Evolutionary conservation across 31 red algal genomes (phyloP).

Genomic region (Odonthalia washingtoniensis): DNA sequence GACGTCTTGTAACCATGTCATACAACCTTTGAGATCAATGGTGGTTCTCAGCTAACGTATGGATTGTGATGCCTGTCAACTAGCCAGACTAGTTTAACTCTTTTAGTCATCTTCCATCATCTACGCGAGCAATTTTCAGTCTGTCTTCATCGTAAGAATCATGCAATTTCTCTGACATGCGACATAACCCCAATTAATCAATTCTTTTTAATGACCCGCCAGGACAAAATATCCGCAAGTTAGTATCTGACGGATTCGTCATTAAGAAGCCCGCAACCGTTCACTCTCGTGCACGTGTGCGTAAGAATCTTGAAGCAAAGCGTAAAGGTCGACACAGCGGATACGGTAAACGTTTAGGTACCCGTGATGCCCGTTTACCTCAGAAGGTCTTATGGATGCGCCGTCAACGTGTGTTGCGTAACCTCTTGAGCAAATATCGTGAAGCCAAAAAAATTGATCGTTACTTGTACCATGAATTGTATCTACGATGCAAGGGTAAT

Average conservation of each 20-base stretch:
- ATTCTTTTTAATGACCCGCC: too few relatives aligned
- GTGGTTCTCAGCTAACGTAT: too few relatives aligned
- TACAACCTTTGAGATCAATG: too few relatives aligned
- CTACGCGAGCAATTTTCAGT: too few relatives aligned
- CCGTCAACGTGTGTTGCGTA: constrained; percentile 94
- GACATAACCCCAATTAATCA: too few relatives aligned
- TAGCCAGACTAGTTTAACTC: too few relatives aligned
- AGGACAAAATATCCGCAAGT: constrained; percentile 97
- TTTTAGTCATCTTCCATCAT: too few relatives aligned
- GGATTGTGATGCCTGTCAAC: too few relatives aligned
- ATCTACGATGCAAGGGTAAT: constrained; percentile 98
- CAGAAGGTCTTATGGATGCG: constrained; percentile 98
- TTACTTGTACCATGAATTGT: constrained; percentile 96
- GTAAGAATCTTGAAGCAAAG: constrained; percentile 90
- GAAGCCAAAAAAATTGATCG: constrained; percentile 97
- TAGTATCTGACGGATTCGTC: constrained; percentile 93
- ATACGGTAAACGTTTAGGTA: constrained; percentile 96
- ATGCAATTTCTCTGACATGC: too few relatives aligned
- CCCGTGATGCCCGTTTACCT: constrained; percentile 97
- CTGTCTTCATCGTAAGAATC: too few relatives aligned
- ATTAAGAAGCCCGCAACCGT: constrained; percentile 97
- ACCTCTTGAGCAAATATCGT: constrained; percentile 93
- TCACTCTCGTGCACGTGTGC: constrained; percentile 96
- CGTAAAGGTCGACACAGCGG: constrained; percentile 98
- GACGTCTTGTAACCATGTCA: too few relatives aligned